Evolutionary conservation across 805 yeast species (phyloP).

Genomic region (Cyberlindnera saturnus): DNA sequence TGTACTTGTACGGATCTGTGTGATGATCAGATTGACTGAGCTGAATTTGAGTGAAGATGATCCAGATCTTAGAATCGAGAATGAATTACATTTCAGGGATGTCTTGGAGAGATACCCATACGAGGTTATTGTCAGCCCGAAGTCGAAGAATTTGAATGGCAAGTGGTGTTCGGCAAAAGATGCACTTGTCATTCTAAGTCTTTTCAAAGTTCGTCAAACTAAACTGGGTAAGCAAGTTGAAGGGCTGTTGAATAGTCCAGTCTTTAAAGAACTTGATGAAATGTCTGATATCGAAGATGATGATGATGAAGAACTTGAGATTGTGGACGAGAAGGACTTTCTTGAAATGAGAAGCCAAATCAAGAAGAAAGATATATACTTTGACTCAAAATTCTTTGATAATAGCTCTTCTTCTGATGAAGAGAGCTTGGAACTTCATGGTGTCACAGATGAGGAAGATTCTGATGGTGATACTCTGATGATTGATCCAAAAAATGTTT

Average conservation of each 20-base stretch:
- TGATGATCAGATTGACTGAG: conserved; percentile 13
- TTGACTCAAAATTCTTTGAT: conserved; percentile 7
- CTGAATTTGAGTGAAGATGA: conserved; percentile 19
- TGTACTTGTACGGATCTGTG: conserved; percentile 11
- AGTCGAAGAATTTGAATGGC: conserved; percentile 16
- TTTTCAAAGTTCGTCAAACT: conserved; percentile 2
- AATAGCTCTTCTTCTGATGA: conserved; percentile 11
- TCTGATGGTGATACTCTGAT: neutral
- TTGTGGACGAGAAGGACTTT: conserved; percentile 8
- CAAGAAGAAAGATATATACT: neutral
- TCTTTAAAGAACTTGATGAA: conserved; percentile 2
- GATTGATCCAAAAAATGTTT: neutral
- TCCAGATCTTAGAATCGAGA: conserved; percentile 21
- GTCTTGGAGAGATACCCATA: conserved; percentile 11
- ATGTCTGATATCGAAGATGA: conserved; percentile 5
- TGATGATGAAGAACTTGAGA: conserved; percentile 5
- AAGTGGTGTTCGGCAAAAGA: conserved; percentile 22
- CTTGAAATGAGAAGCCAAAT: conserved; percentile 1
- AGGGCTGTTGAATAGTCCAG: conserved; percentile 5
- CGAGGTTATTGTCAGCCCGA: conserved; percentile 14
- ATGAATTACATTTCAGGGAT: conserved; percentile 23
- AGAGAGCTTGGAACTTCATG: conserved; percentile 4
- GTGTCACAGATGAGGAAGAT: conserved; percentile 4
- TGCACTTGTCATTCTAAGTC: conserved; percentile 14
- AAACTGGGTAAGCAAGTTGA: conserved; percentile 1